Conservation (phyloP, 331 rosid genomes). For the Saraca asoca region DNA sequence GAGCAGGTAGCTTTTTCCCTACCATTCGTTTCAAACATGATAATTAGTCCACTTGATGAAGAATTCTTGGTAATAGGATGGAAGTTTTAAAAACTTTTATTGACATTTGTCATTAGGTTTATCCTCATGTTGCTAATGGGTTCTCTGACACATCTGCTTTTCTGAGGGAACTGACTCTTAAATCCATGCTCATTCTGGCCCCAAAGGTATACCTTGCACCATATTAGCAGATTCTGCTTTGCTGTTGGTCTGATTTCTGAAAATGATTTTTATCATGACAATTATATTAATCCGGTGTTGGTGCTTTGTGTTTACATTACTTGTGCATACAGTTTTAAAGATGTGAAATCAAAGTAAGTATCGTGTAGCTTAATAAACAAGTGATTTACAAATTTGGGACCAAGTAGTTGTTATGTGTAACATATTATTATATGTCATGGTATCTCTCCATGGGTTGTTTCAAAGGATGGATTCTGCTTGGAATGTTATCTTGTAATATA, state of each 20-base stretch:
- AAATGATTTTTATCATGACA: slow-evolving; percentile 14
- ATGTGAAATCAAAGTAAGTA: slow-evolving; percentile 10
- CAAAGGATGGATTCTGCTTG: slow-evolving; percentile 23
- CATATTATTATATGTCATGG: slow-evolving; percentile 7
- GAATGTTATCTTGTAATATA: background rate
- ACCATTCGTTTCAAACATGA: slow-evolving; percentile 20
- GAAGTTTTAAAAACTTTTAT: slow-evolving; percentile 31
- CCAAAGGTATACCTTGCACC: slow-evolving; percentile 59
- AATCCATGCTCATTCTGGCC: slow-evolving; percentile 86
- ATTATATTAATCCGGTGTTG: background rate
- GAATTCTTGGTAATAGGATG: slow-evolving; percentile 21
- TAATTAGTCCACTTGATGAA: slow-evolving; percentile 11
- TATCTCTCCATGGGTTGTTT: slow-evolving; percentile 6
- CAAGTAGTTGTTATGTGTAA: slow-evolving; percentile 18
- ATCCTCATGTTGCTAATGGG: slow-evolving; percentile 88
- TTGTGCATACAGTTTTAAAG: slow-evolving; percentile 4
- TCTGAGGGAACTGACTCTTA: slow-evolving; percentile 87
- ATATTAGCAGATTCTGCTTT: slow-evolving; percentile 23
- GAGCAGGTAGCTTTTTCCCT: slow-evolving; percentile 62
- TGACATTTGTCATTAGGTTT: slow-evolving; percentile 58
- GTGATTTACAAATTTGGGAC: slow-evolving; percentile 5
- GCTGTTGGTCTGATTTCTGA: slow-evolving; percentile 14
- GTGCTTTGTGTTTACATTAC: slow-evolving; percentile 21
- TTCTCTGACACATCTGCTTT: slow-evolving; percentile 91
- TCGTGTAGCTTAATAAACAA: background rate